Conservation (phyloP, 192 early-diverging fungal genomes). For the Gaertneriomyces sp. region DNA sequence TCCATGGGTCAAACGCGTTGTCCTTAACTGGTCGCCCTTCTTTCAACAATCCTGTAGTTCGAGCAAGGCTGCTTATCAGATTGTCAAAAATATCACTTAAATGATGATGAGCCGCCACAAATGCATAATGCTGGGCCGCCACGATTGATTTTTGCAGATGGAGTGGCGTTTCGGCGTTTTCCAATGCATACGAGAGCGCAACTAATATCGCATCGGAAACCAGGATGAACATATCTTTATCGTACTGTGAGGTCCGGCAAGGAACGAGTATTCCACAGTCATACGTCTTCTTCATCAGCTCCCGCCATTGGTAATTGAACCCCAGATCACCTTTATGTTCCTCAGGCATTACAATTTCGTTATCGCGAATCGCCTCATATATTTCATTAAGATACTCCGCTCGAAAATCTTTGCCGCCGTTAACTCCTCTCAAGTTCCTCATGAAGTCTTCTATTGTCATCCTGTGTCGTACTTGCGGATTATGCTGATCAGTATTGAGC, state of each 20-base stretch:
- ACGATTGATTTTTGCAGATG: conserved; percentile 77
- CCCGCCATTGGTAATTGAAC: conserved; percentile 93
- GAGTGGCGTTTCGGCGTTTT: conserved; percentile 70
- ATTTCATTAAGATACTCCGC: conserved; percentile 76
- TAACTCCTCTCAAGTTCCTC: conserved; percentile 84
- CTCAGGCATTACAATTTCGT: conserved; percentile 95
- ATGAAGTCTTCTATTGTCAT: conserved; percentile 91
- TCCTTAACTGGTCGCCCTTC: conserved; percentile 2
- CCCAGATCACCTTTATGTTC: conserved; percentile 93
- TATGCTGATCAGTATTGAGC: conserved; percentile 99
- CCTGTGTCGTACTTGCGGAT: conserved; percentile 77
- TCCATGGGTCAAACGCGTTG: conserved; percentile 44
- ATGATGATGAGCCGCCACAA: conserved; percentile 68
- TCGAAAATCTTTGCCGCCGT: conserved; percentile 79
- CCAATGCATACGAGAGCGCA: conserved; percentile 79
- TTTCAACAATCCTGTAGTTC: conserved; percentile 68
- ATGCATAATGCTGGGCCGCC: conserved; percentile 71
- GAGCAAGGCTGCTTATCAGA: conserved; percentile 66
- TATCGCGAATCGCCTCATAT: conserved; percentile 81
- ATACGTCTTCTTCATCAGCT: conserved; percentile 55
- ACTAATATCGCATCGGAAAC: conserved; percentile 75
- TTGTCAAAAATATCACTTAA: conserved; percentile 77
- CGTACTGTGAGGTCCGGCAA: conserved; percentile 61
- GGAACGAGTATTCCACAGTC: conserved; percentile 51
- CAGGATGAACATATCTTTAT: conserved; percentile 72